Conservation (phyloP, 805 yeast species). For the Peterozyma xylosa region DNA sequence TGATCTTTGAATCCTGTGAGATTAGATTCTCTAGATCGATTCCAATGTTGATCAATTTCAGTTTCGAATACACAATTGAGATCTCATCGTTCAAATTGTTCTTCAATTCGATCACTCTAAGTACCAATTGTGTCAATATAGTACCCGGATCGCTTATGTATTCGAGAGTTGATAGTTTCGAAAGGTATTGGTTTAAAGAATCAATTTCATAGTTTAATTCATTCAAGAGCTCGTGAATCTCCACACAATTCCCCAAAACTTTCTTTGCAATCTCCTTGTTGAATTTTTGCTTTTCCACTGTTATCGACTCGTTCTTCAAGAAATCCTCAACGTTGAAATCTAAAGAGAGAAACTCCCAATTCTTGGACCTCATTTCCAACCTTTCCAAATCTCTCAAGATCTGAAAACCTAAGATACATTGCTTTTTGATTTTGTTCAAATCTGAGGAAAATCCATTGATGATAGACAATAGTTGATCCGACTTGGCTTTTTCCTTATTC, state of each 20-base stretch:
- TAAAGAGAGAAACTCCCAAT: constrained; percentile 49
- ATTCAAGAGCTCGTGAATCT: constrained; percentile 32
- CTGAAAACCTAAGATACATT: constrained; percentile 39
- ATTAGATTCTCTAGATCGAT: constrained; percentile 42
- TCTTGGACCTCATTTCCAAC: constrained; percentile 35
- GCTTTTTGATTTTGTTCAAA: constrained; percentile 35
- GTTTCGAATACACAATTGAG: constrained; percentile 54
- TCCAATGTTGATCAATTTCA: constrained; percentile 60
- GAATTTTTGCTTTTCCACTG: constrained; percentile 31
- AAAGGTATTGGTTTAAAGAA: constrained; percentile 34
- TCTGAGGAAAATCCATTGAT: constrained; percentile 34
- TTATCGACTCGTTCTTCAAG: constrained; percentile 11
- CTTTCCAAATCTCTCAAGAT: constrained; percentile 43
- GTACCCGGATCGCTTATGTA: constrained; percentile 48
- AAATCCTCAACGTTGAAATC: constrained; percentile 33
- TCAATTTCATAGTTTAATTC: constrained; percentile 39
- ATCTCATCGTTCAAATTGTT: constrained; percentile 44
- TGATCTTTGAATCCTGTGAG: constrained; percentile 14
- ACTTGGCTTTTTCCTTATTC: constrained; percentile 29
- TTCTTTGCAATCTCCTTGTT: constrained; percentile 47
- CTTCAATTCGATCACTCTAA: constrained; percentile 40
- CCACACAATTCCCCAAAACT: constrained; percentile 43
- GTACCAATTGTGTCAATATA: constrained; percentile 33
- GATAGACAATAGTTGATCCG: constrained; percentile 29
- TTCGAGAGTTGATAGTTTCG: constrained; percentile 33